Evolutionary conservation across 2,329 filamentous ascomycete species (phyloP), one percentile per base, ranked within the genome.

Genomic region (Orbilia javanica): DNA sequence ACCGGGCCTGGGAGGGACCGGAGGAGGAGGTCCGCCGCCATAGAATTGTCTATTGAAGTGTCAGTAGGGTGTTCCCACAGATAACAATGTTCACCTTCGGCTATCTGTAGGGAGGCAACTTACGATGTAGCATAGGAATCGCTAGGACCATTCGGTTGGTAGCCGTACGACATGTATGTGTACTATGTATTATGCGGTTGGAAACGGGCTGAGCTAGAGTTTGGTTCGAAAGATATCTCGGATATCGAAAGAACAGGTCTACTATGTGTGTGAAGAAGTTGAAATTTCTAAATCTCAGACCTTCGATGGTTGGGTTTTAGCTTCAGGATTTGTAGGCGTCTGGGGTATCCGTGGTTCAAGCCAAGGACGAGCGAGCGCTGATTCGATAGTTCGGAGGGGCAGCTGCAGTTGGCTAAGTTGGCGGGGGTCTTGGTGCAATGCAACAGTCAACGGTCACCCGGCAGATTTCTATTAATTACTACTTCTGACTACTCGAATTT

Each of bases 51-150:
- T 78, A 55, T 64, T 34, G 18, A 4, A 31, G 25, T 6, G 39
- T 73, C 31, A 73, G 52, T 7, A 36, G 42, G 8, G 20, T 64
- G 22, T 48, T 31, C 46, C n/a, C 2, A 27, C 10, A 60, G 22
- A 31, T 25, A 39, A 20, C 13, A 70, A 22, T n/a, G n/a, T n/a
- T n/a, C n/a, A n/a, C 50, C n/a, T 39, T 34, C 34, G n/a, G n/a
- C 46, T 52, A 36, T 39, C 5, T 22, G 46, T 27, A 10, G 36
- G 27, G 27, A 27, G 48, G 31, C 6, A 36, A 78, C 74, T 55
- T 78, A 78, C 74, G 74, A 78, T 57, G 74, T 78, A 46, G 74
- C 74, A 72, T 78, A 78, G 29, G 74, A 78, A 72, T 78, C 67
- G 67, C 74, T 78, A 44, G 74, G 74, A 72, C 67, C 74, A 64